These are phyloP conservation scores for Pseudoneurospora amorphoporcata DNA, from an alignment of 495 filamentous ascomycete species.

Conservation along the genomic window DNA sequence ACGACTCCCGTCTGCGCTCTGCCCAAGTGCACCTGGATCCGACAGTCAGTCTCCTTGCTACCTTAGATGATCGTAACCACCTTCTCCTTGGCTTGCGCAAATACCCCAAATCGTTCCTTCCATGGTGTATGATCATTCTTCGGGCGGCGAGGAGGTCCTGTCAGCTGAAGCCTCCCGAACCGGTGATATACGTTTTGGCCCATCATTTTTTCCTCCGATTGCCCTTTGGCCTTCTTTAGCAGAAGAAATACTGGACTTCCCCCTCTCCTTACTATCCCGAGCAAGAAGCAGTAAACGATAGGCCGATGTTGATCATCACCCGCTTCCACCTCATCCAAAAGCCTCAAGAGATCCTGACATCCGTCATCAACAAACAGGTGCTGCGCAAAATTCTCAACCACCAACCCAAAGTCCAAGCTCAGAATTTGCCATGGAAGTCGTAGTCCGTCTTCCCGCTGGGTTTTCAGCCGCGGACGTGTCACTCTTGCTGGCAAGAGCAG, in stretches of 20 bases:
- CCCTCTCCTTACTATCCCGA: neutral
- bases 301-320: neutral
- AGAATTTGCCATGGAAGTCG: neutral
- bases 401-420: neutral
- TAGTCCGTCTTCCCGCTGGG: neutral
- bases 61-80: neutral
- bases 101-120: neutral
- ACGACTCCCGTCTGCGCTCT: neutral
- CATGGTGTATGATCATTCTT: neutral
- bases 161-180: neutral
- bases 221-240: neutral
- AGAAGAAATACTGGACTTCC: neutral
- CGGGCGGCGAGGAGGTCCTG: neutral
- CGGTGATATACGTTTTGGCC: neutral
- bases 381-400: neutral
- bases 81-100: neutral
- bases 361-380: neutral
- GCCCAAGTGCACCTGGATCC: neutral
- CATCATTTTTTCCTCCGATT: neutral
- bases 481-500: neutral
- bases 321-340: neutral
- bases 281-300: neutral
- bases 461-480: neutral
- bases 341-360: neutral
- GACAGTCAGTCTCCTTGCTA: neutral